Evolutionary conservation across 2,329 filamentous ascomycete genomes (phyloP).

Genomic region (Pseudocercospora fijiensis): DNA sequence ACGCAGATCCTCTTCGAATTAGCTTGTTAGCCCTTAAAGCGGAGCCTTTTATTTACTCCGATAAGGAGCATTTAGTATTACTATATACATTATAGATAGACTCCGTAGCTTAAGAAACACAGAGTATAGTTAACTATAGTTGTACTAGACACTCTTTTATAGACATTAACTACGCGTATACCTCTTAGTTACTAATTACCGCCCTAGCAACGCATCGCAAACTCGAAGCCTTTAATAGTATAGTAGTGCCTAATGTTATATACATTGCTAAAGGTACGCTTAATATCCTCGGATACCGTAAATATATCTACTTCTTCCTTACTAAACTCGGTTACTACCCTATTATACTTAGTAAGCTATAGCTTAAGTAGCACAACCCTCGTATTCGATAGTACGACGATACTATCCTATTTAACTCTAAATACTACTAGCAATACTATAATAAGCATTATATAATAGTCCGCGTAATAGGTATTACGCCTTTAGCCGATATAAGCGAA

Average conservation of each 20-base stretch:
- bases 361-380: not conserved
- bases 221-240: not conserved
- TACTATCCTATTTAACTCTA: not conserved
- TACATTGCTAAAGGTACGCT: not conserved
- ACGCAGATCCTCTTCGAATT: no score
- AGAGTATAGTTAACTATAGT: no score
- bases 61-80: no score
- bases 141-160: not conserved
- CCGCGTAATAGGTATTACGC: not conserved
- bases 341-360: not conserved
- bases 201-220: not conserved
- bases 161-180: not conserved
- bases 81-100: no score
- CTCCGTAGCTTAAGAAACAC: no score
- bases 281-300: not conserved
- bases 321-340: not conserved
- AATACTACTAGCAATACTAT: not conserved
- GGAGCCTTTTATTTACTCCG: no score
- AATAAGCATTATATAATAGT: not conserved
- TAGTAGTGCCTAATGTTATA: not conserved
- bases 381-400: not conserved
- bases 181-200: not conserved
- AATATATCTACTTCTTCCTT: not conserved
- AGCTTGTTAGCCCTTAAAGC: no score
- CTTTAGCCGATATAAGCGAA: no score